A percentile compares a stretch with the other conserved stretches of the same genome.
Evolutionary conservation across 441 rosid species (phyloP).

Genomic region (Jatropha multifida): DNA sequence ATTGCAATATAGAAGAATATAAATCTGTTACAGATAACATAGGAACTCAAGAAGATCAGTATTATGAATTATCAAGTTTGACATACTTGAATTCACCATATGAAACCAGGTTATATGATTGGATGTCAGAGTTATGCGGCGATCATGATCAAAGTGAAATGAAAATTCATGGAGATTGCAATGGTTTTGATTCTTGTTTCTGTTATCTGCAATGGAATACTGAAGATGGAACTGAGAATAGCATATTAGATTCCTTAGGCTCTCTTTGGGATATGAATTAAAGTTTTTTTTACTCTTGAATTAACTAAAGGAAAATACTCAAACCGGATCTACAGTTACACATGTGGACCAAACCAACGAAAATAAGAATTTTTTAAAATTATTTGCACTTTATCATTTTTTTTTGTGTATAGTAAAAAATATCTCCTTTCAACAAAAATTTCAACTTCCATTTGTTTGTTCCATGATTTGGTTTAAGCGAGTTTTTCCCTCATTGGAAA

Average conservation of each 20-base stretch:
- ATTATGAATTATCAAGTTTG: conserved; percentile 27
- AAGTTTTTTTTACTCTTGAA: not conserved
- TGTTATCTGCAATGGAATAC: conserved; percentile 33
- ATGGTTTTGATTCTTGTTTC: conserved; percentile 22
- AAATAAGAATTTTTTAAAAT: too few relatives aligned
- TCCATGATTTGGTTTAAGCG: too few relatives aligned
- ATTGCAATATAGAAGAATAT: conserved; percentile 25
- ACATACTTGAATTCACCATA: conserved; percentile 48
- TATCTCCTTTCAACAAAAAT: too few relatives aligned
- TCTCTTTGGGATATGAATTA: conserved; percentile 54
- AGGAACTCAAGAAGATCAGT: conserved; percentile 21
- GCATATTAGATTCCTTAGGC: conserved; percentile 38
- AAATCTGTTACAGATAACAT: conserved; percentile 21
- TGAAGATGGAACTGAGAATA: conserved; percentile 29
- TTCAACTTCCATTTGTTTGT: too few relatives aligned
- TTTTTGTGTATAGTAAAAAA: too few relatives aligned
- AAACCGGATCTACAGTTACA: too few relatives aligned
- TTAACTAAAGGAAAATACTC: not conserved
- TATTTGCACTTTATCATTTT: too few relatives aligned
- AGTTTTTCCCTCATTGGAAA: too few relatives aligned
- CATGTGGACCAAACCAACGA: too few relatives aligned
- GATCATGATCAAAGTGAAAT: conserved; percentile 29
- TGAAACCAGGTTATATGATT: conserved; percentile 47
- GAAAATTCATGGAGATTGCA: conserved; percentile 25
- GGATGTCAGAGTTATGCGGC: conserved; percentile 45